Evolutionary conservation across 129 eudicot genomes (phyloP), one percentile per base, ranked within the genome.

Genomic region (Arctium lappa): DNA sequence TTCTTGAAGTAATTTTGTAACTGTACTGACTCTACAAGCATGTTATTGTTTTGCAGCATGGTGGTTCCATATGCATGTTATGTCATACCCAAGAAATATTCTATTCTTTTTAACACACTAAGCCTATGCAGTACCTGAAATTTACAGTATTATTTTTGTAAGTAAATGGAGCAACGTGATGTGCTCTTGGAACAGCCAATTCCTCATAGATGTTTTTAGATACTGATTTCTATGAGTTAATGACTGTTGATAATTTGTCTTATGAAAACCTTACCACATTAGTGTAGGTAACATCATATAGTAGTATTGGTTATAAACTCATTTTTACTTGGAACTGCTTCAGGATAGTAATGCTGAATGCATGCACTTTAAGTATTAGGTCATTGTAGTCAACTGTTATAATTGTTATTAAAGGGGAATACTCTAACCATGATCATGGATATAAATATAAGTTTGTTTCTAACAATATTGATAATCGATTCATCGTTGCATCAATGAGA

Each of bases 1-100:
- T 36, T 18, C 38, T 15, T 72, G 29, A 36, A 73, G 53, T 73
- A 73, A 36, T 12, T 73, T 73, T 73, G 50, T 38, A 39, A 6
- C 62, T 42, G n/a, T 73, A 73, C 42, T 18, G 32, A 73, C 37
- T 38, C 33, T 33, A n/a, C 10, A 73, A 40, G 9, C 3, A 38
- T 73, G 36, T 73, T 39, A 36, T 6, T 72, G n/a, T 72, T 72
- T 72, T 36, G 77, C 46, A 72, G 44, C n/a, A 37, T 72, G 75
- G 75, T 72, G 65, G 22, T 72, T 40, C 76, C 40, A 33, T 70
- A 70, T 70, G 74, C 74, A 70, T 33, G 34, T 33, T 37, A 72
- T 72, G 29, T 4, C 75, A 15, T 72, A 72, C 12, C 75, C 75
- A 62, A n/a, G 9, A 62, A 62, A 62, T 16, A n/a, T 62, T 39